A percentile compares a stretch with the other conserved stretches of the same genome.
Conservation (phyloP, 768 basidiomycete species). For the Xerocomus spinulosus region DNA sequence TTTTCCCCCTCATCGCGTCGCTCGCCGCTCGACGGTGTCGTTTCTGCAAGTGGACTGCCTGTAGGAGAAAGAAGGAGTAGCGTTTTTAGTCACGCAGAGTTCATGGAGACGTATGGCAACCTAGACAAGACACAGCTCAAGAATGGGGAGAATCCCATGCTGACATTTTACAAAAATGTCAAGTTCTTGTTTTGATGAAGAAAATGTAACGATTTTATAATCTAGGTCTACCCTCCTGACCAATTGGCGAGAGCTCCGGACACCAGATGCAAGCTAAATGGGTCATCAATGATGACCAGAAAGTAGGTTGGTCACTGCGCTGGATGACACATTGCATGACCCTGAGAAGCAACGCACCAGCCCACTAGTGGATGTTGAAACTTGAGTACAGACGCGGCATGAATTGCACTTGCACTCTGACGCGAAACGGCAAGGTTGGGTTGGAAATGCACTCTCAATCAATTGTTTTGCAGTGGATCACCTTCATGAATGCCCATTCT, state of each 20-base stretch:
- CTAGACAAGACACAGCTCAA: slow-evolving; percentile 61
- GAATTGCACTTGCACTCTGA: no score
- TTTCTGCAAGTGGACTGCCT: slow-evolving; percentile 70
- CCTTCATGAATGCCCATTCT: slow-evolving; percentile 99
- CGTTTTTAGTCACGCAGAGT: slow-evolving; percentile 86
- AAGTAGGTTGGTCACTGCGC: no score
- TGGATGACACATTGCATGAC: no score
- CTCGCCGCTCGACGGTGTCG: slow-evolving; percentile 62
- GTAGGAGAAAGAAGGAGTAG: slow-evolving; percentile 77
- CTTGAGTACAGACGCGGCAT: no score
- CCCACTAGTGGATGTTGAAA: no score
- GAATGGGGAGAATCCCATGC: slow-evolving; percentile 85
- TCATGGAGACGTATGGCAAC: slow-evolving; percentile 82
- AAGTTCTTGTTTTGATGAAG: slow-evolving; percentile 75
- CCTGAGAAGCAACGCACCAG: no score
- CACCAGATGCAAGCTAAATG: background rate
- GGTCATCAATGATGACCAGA: background rate
- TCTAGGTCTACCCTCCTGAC: background rate
- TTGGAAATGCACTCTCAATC: no score
- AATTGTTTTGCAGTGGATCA: no score
- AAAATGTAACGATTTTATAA: background rate
- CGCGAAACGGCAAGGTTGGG: no score
- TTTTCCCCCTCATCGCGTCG: slow-evolving; percentile 61
- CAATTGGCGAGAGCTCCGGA: background rate
- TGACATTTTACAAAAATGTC: slow-evolving; percentile 90